Evolutionary conservation across 306 rosid genomes (phyloP).

Genomic region (Acacia confusa): DNA sequence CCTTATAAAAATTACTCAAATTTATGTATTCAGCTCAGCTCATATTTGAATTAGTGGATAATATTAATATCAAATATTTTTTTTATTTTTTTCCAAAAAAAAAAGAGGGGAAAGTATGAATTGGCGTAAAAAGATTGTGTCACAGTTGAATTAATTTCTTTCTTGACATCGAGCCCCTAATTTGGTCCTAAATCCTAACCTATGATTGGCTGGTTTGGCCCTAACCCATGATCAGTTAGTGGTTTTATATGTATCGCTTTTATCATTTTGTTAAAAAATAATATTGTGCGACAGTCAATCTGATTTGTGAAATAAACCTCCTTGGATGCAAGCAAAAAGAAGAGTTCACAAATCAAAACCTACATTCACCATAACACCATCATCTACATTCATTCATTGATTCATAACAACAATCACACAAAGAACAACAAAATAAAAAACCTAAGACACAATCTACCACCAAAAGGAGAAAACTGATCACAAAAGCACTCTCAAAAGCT

Average conservation of each 20-base stretch:
- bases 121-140: not conserved
- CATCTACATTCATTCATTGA: constrained; percentile 18
- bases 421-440: constrained; percentile 31
- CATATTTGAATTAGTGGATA: not conserved
- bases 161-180: too few species aligned
- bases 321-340: constrained; percentile 27
- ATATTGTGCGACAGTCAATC: not conserved
- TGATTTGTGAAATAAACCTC: constrained; percentile 27
- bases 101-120: not conserved
- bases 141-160: too few species aligned
- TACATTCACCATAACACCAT: constrained; percentile 8
- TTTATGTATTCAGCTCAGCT: not conserved
- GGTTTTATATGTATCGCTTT: too few species aligned
- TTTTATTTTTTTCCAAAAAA: too few species aligned
- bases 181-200: too few species aligned
- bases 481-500: constrained; percentile 32
- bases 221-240: too few species aligned
- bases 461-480: constrained; percentile 34
- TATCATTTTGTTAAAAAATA: too few species aligned
- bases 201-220: too few species aligned
- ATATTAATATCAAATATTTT: too few species aligned
- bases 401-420: constrained; percentile 34
- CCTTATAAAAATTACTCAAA: too few species aligned
- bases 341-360: constrained; percentile 22
- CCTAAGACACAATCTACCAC: constrained; percentile 42